These are phyloP conservation scores for Botrytis fragariae DNA, from an alignment of 2,329 filamentous ascomycete species.

Conservation along the genomic window DNA sequence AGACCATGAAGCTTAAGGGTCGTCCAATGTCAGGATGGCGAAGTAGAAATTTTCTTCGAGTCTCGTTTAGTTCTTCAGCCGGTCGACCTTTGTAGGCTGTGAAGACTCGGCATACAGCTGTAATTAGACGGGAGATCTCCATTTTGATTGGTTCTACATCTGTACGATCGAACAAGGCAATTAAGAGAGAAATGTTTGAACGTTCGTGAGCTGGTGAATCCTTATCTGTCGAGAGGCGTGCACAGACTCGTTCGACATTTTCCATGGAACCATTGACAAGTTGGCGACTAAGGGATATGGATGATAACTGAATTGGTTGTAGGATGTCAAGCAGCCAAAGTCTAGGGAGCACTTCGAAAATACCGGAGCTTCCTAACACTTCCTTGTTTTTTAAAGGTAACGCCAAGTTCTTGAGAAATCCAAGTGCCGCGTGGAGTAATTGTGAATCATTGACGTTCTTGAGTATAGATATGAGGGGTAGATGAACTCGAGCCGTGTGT, in stretches of 20 bases:
- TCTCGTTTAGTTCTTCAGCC: slow-evolving; percentile 39
- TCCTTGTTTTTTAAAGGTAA: slow-evolving; percentile 56
- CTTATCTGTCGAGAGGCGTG: slow-evolving; percentile 41
- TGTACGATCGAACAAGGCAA: slow-evolving; percentile 44
- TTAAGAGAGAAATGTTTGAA: slow-evolving; percentile 42
- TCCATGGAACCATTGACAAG: slow-evolving; percentile 52
- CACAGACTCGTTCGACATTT: slow-evolving; percentile 53
- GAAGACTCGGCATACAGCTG: slow-evolving; percentile 53
- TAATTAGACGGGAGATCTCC: slow-evolving; percentile 55
- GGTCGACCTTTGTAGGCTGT: slow-evolving; percentile 43
- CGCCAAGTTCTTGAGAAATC: slow-evolving; percentile 64
- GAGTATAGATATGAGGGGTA: slow-evolving; percentile 48
- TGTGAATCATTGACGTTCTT: slow-evolving; percentile 46
- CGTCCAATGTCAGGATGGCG: slow-evolving; percentile 35
- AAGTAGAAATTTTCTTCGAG: slow-evolving; percentile 36
- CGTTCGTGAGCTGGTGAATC: slow-evolving; percentile 39
- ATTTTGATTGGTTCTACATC: slow-evolving; percentile 56
- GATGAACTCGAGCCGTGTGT: slow-evolving; percentile 44
- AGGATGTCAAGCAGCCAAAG: slow-evolving; percentile 54
- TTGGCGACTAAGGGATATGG: slow-evolving; percentile 56
- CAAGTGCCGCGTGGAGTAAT: slow-evolving; percentile 55
- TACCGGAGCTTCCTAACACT: slow-evolving; percentile 44
- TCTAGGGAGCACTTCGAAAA: slow-evolving; percentile 53
- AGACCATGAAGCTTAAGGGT: slow-evolving; percentile 52
- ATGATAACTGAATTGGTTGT: slow-evolving; percentile 58